These are phyloP conservation scores for Dactylella cylindrospora DNA, from an alignment of 2,329 filamentous ascomycete species.

Conservation along the genomic window DNA sequence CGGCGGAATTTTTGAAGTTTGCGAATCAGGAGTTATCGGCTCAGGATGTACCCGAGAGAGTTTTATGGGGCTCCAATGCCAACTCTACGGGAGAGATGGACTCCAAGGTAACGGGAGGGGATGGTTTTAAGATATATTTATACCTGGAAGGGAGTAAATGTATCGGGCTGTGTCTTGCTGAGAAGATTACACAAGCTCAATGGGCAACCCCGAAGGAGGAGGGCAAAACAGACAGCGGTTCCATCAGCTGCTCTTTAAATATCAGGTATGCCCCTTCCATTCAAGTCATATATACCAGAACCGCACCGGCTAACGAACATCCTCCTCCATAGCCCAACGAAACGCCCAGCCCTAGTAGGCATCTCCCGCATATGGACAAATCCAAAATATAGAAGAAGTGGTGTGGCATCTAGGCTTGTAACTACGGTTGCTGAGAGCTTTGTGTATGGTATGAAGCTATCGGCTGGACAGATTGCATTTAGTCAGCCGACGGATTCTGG, in stretches of 20 bases:
- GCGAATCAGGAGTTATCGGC: conserved; percentile 63
- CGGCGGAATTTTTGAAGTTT: conserved; percentile 62
- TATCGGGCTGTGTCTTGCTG: conserved; percentile 63
- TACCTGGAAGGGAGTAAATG: conserved; percentile 65
- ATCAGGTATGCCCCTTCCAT: conserved; percentile 18
- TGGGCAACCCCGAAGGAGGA: conserved; percentile 7
- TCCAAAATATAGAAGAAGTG: conserved; percentile 46
- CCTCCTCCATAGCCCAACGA: conserved; percentile 1
- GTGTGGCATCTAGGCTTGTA: conserved; percentile 47
- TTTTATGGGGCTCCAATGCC: conserved; percentile 58
- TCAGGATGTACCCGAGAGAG: conserved; percentile 62
- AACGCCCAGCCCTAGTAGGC: conserved; percentile 47
- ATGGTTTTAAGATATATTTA: conserved; percentile 63
- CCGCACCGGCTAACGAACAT: too few relatives aligned
- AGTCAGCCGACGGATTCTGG: conserved; percentile 50
- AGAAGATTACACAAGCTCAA: conserved; percentile 61
- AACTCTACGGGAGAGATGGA: conserved; percentile 45
- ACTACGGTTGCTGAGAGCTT: conserved; percentile 47
- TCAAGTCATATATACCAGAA: not conserved
- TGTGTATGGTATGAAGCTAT: conserved; percentile 49
- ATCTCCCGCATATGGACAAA: conserved; percentile 50
- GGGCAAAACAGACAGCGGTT: not conserved
- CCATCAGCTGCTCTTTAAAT: conserved; percentile 23
- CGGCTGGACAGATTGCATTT: conserved; percentile 48
- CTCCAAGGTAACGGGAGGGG: conserved; percentile 50